A percentile compares a stretch with the other conserved stretches of the same genome.
These are phyloP conservation scores for Verticillium dahliae DNA, from an alignment of 2,329 filamentous ascomycete species.

Conservation along the genomic window DNA sequence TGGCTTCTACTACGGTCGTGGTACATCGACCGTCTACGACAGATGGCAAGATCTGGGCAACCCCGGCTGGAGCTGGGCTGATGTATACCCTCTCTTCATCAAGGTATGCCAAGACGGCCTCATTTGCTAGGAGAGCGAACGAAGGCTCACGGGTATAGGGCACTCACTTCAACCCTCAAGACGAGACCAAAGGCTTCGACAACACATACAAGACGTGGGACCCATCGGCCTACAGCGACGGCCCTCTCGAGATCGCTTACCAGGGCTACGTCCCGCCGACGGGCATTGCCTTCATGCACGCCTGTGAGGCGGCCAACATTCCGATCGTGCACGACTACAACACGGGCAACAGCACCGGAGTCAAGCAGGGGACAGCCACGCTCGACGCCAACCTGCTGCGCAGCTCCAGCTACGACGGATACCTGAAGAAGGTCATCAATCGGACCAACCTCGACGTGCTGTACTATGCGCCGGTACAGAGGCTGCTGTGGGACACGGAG, in stretches of 20 bases:
- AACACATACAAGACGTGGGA: slow-evolving; percentile 18
- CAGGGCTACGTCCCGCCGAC: slow-evolving; percentile 21
- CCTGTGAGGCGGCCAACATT: slow-evolving; percentile 13
- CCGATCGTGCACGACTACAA: slow-evolving; percentile 18
- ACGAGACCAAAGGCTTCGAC: slow-evolving; percentile 15
- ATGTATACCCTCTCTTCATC: slow-evolving; percentile 15
- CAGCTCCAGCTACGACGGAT: slow-evolving; percentile 18
- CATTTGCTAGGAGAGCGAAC: background rate
- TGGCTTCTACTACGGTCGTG: slow-evolving; percentile 23
- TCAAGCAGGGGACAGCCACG: slow-evolving; percentile 19
- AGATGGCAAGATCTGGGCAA: slow-evolving; percentile 24
- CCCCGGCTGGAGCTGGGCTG: slow-evolving; percentile 23
- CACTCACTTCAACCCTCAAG: slow-evolving; percentile 17
- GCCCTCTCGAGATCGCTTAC: slow-evolving; percentile 16
- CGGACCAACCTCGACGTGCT: slow-evolving; percentile 18
- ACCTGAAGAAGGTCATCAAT: slow-evolving; percentile 13
- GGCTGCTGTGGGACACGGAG: slow-evolving; percentile 10
- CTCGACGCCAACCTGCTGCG: slow-evolving; percentile 14
- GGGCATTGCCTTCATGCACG: slow-evolving; percentile 18
- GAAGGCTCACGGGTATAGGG: slow-evolving; percentile 2
- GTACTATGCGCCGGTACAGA: slow-evolving; percentile 15
- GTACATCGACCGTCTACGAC: slow-evolving; percentile 21
- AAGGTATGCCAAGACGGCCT: slow-evolving; percentile 7
- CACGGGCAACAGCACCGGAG: slow-evolving; percentile 17
- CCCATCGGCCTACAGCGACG: slow-evolving; percentile 16